These are phyloP conservation scores for Hypoxylon intermedium DNA, from an alignment of 495 filamentous ascomycete genomes.

Conservation along the genomic window DNA sequence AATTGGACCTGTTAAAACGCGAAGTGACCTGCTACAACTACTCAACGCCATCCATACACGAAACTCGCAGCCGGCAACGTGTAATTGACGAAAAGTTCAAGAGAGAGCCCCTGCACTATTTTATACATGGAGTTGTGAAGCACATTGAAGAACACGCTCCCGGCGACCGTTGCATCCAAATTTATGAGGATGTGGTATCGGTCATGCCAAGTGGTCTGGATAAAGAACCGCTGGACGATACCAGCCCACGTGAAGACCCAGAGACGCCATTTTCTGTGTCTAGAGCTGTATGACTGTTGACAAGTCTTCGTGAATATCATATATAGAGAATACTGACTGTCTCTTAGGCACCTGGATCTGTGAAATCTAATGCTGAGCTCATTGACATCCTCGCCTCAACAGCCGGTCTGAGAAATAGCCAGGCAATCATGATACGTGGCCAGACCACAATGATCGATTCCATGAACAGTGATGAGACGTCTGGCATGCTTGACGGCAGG, in stretches of 20 bases:
- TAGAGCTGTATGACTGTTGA: constrained; percentile 5
- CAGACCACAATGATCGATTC: constrained; percentile 8
- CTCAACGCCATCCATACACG: background rate
- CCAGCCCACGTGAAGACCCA: background rate
- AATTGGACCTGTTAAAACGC: constrained; percentile 4
- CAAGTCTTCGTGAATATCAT: background rate
- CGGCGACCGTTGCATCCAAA: constrained; percentile 13
- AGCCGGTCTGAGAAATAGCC: background rate
- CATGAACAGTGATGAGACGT: background rate
- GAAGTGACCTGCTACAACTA: background rate
- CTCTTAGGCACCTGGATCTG: constrained; percentile 1
- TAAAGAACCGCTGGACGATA: background rate
- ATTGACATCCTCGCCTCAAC: constrained; percentile 16
- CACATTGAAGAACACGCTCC: constrained; percentile 7
- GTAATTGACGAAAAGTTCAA: constrained; percentile 7
- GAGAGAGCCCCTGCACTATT: background rate
- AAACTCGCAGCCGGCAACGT: constrained; percentile 1
- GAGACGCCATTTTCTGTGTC: constrained; percentile 17
- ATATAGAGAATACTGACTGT: background rate
- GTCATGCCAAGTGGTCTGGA: background rate
- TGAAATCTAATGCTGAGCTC: constrained; percentile 23
- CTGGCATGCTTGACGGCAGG: background rate
- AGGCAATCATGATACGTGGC: background rate
- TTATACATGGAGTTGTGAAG: background rate
- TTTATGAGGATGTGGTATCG: constrained; percentile 18